Evolutionary conservation across 2,329 filamentous ascomycete genomes (phyloP), one percentile per base, ranked within the genome.

Genomic region (Colletotrichum truncatum): DNA sequence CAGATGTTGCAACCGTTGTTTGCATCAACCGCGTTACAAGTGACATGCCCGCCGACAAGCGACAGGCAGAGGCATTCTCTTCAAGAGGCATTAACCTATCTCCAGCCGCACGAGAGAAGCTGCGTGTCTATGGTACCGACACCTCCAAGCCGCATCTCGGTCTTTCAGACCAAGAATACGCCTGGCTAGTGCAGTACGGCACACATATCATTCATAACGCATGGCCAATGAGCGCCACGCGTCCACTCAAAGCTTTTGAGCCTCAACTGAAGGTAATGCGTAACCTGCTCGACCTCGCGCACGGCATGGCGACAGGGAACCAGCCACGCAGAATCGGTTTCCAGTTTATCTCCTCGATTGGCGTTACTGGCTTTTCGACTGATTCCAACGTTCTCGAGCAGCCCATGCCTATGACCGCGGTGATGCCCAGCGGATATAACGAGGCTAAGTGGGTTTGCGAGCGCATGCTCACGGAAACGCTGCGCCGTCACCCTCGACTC

Each of bases 381-480:
- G n/a, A n/a, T n/a, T n/a, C n/a, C n/a, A n/a, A n/a, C n/a, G n/a
- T n/a, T n/a, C n/a, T n/a, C 3, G 36, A 16, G 36, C 12, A 16
- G 12, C 12, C 12, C 12, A 16, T 39, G 11, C 12, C 12, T n/a
- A 39, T 39, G 12, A n/a, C 12, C 12, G n/a, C 36, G 12, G 36
- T 39, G 12, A 8, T 39, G 36, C 12, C 36, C 6, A 39, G 8
- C 14, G 84, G 84, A n/a, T 87, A 87, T 65, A 76, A 75, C 6
- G 84, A 87, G 5, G 85, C 82, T 2, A 87, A 87, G 66, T 81
- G 71, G 39, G 76, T 77, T 1, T 87, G 84, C 69, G 84, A 87
- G 69, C 70, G 74, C 3, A 83, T 87, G 73, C 75, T 87, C 0
- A 78, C 82, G 41, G 74, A 79, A 51, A 87, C 85, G 0, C 71